These are phyloP conservation scores for Oryza glumipatula DNA, from an alignment of 176 grass and related monocot species.

Conservation along the genomic window DNA sequence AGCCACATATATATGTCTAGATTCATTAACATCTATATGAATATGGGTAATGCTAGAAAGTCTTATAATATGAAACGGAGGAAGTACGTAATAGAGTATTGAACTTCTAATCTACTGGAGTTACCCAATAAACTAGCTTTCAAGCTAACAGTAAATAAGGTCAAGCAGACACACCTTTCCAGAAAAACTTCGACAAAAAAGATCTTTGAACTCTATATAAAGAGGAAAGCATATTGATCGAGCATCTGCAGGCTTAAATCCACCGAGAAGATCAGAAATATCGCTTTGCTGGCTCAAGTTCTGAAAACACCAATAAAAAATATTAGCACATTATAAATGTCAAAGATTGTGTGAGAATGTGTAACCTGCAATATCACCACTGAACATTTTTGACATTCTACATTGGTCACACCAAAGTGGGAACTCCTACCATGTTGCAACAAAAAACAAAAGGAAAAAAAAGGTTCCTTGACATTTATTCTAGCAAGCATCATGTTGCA, in stretches of 20 bases:
- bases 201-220: conserved; percentile 81
- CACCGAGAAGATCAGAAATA: conserved; percentile 93
- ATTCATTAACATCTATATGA: too few species aligned
- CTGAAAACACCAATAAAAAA: conserved; percentile 51
- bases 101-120: conserved; percentile 4
- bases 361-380: conserved; percentile 17
- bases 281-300: conserved; percentile 99
- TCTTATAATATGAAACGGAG: too few species aligned
- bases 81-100: not conserved
- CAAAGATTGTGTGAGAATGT: not conserved
- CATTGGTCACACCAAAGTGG: not conserved
- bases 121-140: not conserved
- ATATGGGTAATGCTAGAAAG: too few species aligned
- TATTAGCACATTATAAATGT: conserved; percentile 21
- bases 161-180: conserved; percentile 53
- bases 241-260: conserved; percentile 89
- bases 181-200: conserved; percentile 71
- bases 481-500: not conserved
- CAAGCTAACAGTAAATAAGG: not conserved
- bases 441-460: not conserved
- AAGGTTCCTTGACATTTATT: conserved; percentile 13
- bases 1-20: too few species aligned
- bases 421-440: not conserved
- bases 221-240: conserved; percentile 81
- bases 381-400: conserved; percentile 15